phyloP scores from a whole-genome alignment of 2,329 filamentous ascomycete genomes.

The Rhynchosporium graminicola region DNA sequence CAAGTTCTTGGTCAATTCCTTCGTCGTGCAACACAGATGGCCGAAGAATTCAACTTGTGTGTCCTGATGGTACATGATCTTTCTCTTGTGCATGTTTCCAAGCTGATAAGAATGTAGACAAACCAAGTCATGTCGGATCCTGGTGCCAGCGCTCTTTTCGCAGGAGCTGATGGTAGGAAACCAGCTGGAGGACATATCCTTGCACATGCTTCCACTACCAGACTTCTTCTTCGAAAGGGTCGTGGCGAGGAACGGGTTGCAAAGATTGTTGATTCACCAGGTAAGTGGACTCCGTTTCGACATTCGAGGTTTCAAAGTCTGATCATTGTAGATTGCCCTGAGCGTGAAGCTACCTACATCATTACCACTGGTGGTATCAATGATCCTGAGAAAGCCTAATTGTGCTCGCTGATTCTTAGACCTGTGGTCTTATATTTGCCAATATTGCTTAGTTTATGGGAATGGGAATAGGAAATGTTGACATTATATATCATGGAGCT shows the following conservation, averaged over 20 bases:
- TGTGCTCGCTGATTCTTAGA: neutral
- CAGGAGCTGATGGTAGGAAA: slow-evolving; percentile 67
- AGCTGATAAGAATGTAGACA: slow-evolving; percentile 47
- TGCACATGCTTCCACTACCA: slow-evolving; percentile 67
- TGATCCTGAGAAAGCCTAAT: slow-evolving; percentile 61
- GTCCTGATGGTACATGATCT: slow-evolving; percentile 55
- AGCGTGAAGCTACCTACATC: slow-evolving; percentile 68
- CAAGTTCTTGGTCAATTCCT: slow-evolving; percentile 68
- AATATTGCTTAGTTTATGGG: slow-evolving; percentile 8
- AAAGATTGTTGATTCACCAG: slow-evolving; percentile 67
- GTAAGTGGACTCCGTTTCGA: slow-evolving; percentile 43
- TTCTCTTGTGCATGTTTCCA: neutral
- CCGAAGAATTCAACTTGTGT: slow-evolving; percentile 69
- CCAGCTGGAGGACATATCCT: slow-evolving; percentile 68
- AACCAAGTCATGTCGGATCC: slow-evolving; percentile 74
- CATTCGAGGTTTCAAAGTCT: neutral
- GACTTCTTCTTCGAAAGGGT: slow-evolving; percentile 66
- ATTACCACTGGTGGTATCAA: slow-evolving; percentile 70
- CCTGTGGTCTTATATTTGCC: neutral
- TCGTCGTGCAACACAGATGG: slow-evolving; percentile 63
- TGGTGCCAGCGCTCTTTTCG: slow-evolving; percentile 67
- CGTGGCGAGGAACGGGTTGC: slow-evolving; percentile 70
- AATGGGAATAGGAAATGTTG: neutral
- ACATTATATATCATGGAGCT: slow-evolving; percentile 21
- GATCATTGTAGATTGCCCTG: slow-evolving; percentile 50